Base-by-base conservation (phyloP, 108 stramenopile species). In the Aureococcus anophagefferens region DNA sequence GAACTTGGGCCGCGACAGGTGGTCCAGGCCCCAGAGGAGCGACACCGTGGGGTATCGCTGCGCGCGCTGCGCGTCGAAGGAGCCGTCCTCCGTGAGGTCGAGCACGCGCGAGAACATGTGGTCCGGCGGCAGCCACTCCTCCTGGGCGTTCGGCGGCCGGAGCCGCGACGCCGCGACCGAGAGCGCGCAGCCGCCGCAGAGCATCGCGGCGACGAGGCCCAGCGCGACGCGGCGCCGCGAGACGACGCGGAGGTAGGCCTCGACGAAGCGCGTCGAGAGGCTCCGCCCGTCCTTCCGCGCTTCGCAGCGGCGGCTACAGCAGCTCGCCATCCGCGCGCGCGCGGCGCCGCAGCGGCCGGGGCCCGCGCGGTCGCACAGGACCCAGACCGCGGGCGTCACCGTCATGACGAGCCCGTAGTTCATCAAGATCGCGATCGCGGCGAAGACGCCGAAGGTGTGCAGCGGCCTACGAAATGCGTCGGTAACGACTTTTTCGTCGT, bases 401-500 rank as follows among this genome's bases (percentile, higher is more conserved):
- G 45, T 46, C 30, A 80, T 68, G 40, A 44, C 72, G 33, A 75
- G 51, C 28, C 67, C n/a, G 40, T 64, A 77, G 72, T 76, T 77
- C 62, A 77, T 31, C 35, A 77, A 25, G n/a, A 80, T 67, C 76
- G 62, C 21, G 7, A 65, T 65, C 14, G 79, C 79, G 34, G 76
- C 76, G 63, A 68, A 80, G 65, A 66, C 34, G 29, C 79, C 79
- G 15, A 80, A 80, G 31, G 79, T 72, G 34, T 63, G 29, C 33
- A 77, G 63, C 32, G n/a, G n/a, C n/a, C n/a, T n/a, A n/a, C n/a
- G n/a, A n/a, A n/a, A n/a, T n/a, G n/a, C n/a, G n/a, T n/a, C n/a
- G n/a, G n/a, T n/a, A n/a, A n/a, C n/a, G n/a, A n/a, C n/a, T n/a
- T n/a, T n/a, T n/a, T n/a, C n/a, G n/a, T n/a, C n/a, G n/a, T n/a